Base-by-base conservation (phyloP, 176 grass and related monocot genomes). In the Eragrostis curvula region DNA sequence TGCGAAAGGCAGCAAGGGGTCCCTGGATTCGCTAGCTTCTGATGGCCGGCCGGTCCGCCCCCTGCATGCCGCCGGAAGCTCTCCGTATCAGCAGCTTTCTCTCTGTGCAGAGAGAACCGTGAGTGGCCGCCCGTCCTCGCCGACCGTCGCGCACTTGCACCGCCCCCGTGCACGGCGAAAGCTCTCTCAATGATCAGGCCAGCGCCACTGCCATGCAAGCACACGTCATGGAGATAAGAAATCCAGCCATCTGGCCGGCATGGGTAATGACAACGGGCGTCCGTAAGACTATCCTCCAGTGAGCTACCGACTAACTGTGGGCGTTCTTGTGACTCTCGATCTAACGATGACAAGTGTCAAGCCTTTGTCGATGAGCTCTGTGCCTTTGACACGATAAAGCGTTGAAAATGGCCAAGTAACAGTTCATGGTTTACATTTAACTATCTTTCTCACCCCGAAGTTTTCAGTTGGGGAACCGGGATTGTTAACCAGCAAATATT, bases 11-110 rank as follows among this genome's bases (percentile, higher is more conserved):
- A 81, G 18, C 23, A 60, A 70, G 15, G 62, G 47, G 46, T 65
- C 57, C 81, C 60, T 59, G 42, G 75, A 88, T 88, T 74, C 59
- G 68, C 44, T 32, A 79, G 18, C 66, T 63, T 70, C 47, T 72
- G 69, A 49, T 60, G 24, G 39, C 24, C 36, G 48, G 60, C 73
- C 53, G 12, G 53, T 21, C 72, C 3, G 29, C 30, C 53, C 9
- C n/a, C 21, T 56, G 53, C 53, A 56, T 57, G 20, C 21, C 18
- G 8, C 1, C 8, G 53, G 44, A n/a, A 27, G 24, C 21, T 58
- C 24, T 39, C 36, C 7, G 36, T 36, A 60, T 20, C 39, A 17
- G 5, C 9, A 21, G 39, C 56, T 50, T 50, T 47, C 21, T 51
- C 30, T 64, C 64, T 27, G 25, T 28, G 11, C 42, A 56, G 53